Base-by-base conservation (phyloP, 2,329 filamentous ascomycete species). In the Sporothrix inflata region DNA sequence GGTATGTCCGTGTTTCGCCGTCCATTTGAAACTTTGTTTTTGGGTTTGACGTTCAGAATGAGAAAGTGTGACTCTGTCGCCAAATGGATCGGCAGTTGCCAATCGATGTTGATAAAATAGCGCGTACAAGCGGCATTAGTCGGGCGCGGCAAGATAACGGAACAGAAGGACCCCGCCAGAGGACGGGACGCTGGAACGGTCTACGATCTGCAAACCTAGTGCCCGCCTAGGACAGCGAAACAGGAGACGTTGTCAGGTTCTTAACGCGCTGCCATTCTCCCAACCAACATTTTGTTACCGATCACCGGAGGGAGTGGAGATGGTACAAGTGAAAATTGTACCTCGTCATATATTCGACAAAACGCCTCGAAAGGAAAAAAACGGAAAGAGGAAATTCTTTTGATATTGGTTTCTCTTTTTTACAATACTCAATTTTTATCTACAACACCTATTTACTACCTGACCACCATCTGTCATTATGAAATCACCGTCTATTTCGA, bases 1-100 rank as follows among this genome's bases (percentile, higher is more conserved):
- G 30, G 65, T 68, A 68, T 19, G 27, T 68, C 5, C 65, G 19
- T 16, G 45, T 68, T 51, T 67, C 63, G 2, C 16, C 63, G 30
- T 24, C 27, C 65, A 68, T 68, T 14, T 45, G n/a, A 9, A 8
- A 5, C 2, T 14, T 3, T 2, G 8, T 42, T 60, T 7, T 61
- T 19, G 5, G 8, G 55, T 40, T 12, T 2, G 16, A 40, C 5
- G 34, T 61, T 40, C 3, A 6, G 6, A 14, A 24, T 14, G 19
- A 6, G 19, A 40, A 21, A 11, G 19, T 38, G 19, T 19, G 16
- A 34, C 12, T 34, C 30, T 6, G 30, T 34, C 30, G 30, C 30
- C 30, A 34, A 34, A 34, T 34, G 30, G 19, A 1, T 1, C 11
- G 24, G 21, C 5, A 16, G 12, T 11, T 61, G 8, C 14, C 19